Evolutionary conservation across 139 green algal genomes (phyloP), one percentile per base, ranked within the genome.

Genomic region (Chlorella sp.): DNA sequence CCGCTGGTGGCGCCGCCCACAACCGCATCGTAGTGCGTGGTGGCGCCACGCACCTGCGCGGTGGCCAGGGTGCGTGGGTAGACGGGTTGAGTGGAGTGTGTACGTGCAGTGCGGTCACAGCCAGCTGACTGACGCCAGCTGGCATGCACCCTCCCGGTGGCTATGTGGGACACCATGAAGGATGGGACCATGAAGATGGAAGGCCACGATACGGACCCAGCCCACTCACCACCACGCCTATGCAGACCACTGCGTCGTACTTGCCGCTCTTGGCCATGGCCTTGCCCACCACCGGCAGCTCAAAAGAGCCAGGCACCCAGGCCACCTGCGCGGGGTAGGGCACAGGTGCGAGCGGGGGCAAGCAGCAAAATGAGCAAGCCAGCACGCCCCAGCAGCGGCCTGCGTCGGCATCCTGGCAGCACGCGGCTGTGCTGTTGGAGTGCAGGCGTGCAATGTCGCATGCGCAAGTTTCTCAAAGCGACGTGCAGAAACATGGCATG

Each of bases 261-360:
- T 94, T 95, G 6, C 94, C 93, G 2, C 86, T 95, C 81, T 93
- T 93, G 13, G 96, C 97, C 95, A 99, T 96, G 32, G 84, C 84
- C 83, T 98, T 96, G 56, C 95, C 96, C 44, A 98, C 92, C 7
- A 99, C 84, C 3, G 97, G 96, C 20, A 99, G 86, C 92, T 99
- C 97, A 91, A 99, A 99, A 89, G 88, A 95, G 44, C 97, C 97
- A 41, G 97, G 97, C 20, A 99, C 97, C 95, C 95, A 99, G 30
- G 87, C 92, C 7, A 98, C 93, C 95, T 98, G 89, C 41, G n/a
- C 9, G 19, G 70, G 36, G 17, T 1, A 17, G 8, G 11, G 26
- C 40, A 30, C 36, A 44, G 67, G 34, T n/a, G 34, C 3, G 6
- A 34, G 67, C 67, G 34, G 34, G 16, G 67, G 34, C 67, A 73